Base-by-base conservation (phyloP, 2,329 filamentous ascomycete genomes). In the Graphilbum fragrans region DNA sequence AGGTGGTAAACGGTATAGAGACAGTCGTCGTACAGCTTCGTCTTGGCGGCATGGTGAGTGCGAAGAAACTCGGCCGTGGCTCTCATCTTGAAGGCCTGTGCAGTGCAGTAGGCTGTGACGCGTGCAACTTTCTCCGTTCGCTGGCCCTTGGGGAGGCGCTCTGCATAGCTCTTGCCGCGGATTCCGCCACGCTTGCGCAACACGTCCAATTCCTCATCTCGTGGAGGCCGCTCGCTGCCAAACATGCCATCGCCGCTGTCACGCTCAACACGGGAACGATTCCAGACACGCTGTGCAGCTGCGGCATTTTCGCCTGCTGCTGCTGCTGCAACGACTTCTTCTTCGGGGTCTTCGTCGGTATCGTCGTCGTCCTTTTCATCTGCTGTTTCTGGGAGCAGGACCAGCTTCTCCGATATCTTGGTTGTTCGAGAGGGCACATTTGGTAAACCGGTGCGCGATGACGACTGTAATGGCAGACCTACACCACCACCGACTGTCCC, bases 1-100 rank as follows among this genome's bases (percentile, higher is more conserved):
- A 95, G 66, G 56, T 95, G 88, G 59, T 98, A 98, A 37, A 94
- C 90, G 21, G 82, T 86, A 57, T 98, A 98, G 20, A 98, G 67
- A 56, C 92, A 98, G 60, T 98, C 92, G 59, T 98, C 92, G 61
- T 98, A 98, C 5, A 96, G 70, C 62, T 98, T 98, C 14, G 90
- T 94, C 62, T 87, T 82, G 1, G 88, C 90, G 25, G 83, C 80
- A 62, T 98, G 92, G 53, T 81, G 82, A 49, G 85, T 84, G 52
- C 84, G 82, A 46, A 95, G 69, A 57, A 98, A 98, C 27, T 85
- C 77, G 14, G 88, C 86, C n/a, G 87, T 86, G 21, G 80, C 75
- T 52, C 83, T 82, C 64, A 94, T 78, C 63, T 90, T 94, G 64
- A 88, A 96, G 8, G 83, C 85, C 59, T 95, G 86, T 1, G 92